Conservation (phyloP, 768 basidiomycete species). For the Pleurotus salmoneostramineus region DNA sequence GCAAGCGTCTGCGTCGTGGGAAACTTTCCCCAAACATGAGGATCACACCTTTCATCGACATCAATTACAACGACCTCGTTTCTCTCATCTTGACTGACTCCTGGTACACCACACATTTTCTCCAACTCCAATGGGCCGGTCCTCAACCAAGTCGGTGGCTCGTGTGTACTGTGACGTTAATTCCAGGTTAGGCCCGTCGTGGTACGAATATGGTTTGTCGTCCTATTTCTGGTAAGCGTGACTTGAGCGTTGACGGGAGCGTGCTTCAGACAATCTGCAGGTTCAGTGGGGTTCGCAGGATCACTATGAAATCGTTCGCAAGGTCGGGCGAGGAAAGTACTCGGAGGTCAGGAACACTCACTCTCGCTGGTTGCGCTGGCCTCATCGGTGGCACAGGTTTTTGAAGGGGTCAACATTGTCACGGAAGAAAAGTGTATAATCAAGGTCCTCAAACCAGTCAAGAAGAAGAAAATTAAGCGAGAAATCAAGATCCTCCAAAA, state of each 20-base stretch:
- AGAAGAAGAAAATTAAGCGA: slow-evolving; percentile 99
- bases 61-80: slow-evolving; percentile 2
- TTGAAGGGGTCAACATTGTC: slow-evolving; percentile 89
- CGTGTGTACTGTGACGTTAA: slow-evolving; percentile 90
- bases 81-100: slow-evolving; percentile 11
- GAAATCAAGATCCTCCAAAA: slow-evolving; percentile 99
- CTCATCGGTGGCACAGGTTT: slow-evolving; percentile 51
- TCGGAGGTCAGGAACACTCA: slow-evolving; percentile 62
- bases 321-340: slow-evolving; percentile 94
- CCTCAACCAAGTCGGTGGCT: slow-evolving; percentile 73
- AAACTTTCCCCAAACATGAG: slow-evolving; percentile 1
- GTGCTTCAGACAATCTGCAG: slow-evolving; percentile 78
- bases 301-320: slow-evolving; percentile 96
- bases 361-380: slow-evolving; percentile 8
- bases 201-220: slow-evolving; percentile 90
- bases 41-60: slow-evolving; percentile 8
- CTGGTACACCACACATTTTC: slow-evolving; percentile 2
- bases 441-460: slow-evolving; percentile 97
- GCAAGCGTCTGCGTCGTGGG: slow-evolving; percentile 2
- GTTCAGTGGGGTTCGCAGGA: slow-evolving; percentile 98
- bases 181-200: slow-evolving; percentile 78
- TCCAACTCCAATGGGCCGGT: slow-evolving; percentile 56
- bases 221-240: slow-evolving; percentile 13
- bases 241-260: slow-evolving; percentile 14
- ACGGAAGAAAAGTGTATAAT: slow-evolving; percentile 95